These are phyloP conservation scores for Boletus coccyginus DNA, from an alignment of 768 basidiomycete species.

Conservation along the genomic window DNA sequence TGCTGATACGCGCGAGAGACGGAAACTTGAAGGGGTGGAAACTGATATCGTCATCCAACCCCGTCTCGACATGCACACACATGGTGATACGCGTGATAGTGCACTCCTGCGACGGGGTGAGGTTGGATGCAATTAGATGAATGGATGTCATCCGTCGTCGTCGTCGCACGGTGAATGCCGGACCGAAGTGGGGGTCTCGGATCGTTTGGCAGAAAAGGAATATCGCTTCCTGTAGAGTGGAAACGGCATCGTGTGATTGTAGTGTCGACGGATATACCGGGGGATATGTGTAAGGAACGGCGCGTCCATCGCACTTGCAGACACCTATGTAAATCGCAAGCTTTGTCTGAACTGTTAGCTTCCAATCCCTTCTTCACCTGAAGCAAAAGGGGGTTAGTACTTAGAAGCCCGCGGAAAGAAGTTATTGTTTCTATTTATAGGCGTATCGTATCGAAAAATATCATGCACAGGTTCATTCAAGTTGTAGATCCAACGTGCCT, in stretches of 20 bases:
- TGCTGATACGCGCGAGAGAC: background rate
- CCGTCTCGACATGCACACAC: background rate
- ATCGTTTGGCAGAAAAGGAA: conserved; percentile 1
- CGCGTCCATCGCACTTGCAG: background rate
- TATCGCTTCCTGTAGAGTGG: conserved; percentile 7
- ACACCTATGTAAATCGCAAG: background rate
- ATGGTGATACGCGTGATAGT: background rate
- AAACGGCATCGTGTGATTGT: background rate
- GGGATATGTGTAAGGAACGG: background rate
- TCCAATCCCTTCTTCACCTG: background rate
- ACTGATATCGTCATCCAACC: background rate
- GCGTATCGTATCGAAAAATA: background rate
- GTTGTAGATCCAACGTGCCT: background rate
- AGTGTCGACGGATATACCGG: too few relatives aligned
- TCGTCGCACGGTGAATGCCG: background rate
- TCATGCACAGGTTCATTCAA: background rate
- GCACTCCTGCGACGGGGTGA: background rate
- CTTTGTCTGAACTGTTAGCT: background rate
- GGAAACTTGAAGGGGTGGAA: background rate
- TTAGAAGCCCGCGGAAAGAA: background rate
- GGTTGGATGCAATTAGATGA: background rate
- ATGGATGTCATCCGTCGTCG: background rate
- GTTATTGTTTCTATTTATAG: background rate
- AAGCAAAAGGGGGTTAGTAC: background rate
- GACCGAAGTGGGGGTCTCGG: background rate